A percentile compares a stretch with the other conserved stretches of the same genome.
Evolutionary conservation across 805 yeast genomes (phyloP).

Genomic region (Grigorovia humatica): DNA sequence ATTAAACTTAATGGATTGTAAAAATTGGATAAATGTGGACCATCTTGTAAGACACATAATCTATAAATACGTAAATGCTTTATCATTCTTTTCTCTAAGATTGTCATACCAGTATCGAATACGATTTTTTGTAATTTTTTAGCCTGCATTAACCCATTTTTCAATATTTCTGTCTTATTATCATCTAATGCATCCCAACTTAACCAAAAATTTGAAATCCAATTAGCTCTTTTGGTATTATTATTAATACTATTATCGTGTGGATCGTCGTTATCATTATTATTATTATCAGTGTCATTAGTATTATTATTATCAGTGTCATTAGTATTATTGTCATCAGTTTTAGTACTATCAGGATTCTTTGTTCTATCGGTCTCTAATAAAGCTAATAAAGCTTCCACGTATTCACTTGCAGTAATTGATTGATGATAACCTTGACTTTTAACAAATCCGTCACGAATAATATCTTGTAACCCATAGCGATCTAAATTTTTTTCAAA

Average conservation of each 20-base stretch:
- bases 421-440: constrained; percentile 82
- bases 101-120: constrained; percentile 81
- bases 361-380: constrained; percentile 50
- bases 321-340: constrained; percentile 14
- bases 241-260: constrained; percentile 25
- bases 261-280: constrained; percentile 23
- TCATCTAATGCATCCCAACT: constrained; percentile 55
- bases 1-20: constrained; percentile 78
- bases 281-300: constrained; percentile 20
- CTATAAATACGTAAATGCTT: constrained; percentile 73
- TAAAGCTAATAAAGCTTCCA: constrained; percentile 77
- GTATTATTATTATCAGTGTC: constrained; percentile 18
- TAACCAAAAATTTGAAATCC: constrained; percentile 68
- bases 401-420: constrained; percentile 85
- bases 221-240: constrained; percentile 38
- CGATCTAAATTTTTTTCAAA: constrained; percentile 60
- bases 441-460: constrained; percentile 77
- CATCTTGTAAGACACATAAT: constrained; percentile 81
- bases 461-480: constrained; percentile 74
- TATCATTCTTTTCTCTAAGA: constrained; percentile 70
- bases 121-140: constrained; percentile 71
- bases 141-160: constrained; percentile 69
- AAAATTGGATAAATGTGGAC: constrained; percentile 69
- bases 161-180: constrained; percentile 28
- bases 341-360: constrained; percentile 20